Evolutionary conservation across 2,329 filamentous ascomycete species (phyloP).

Genomic region (Claviceps spartinae): DNA sequence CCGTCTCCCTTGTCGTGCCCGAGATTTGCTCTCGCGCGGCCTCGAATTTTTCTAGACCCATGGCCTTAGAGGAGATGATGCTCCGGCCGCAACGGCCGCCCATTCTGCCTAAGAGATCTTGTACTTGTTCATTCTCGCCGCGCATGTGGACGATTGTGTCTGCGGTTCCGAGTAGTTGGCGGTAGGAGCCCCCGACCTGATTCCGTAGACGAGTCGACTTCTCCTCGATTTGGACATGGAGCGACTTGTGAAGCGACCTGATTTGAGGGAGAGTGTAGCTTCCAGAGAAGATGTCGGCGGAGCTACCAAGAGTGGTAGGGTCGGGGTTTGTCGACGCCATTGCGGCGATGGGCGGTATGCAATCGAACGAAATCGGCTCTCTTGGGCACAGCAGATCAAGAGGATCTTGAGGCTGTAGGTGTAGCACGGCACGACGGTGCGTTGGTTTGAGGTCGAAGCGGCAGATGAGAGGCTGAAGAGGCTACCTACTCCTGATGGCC

Average conservation of each 20-base stretch:
- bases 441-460: background rate
- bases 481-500: too few relatives aligned
- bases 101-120: slow-evolving; percentile 57
- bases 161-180: slow-evolving; percentile 79
- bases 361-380: too few relatives aligned
- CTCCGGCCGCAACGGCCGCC: slow-evolving; percentile 64
- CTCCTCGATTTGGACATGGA: slow-evolving; percentile 47
- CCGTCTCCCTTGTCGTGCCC: slow-evolving; percentile 19
- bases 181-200: slow-evolving; percentile 58
- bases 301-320: slow-evolving; percentile 32
- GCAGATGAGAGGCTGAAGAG: too few relatives aligned
- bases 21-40: slow-evolving; percentile 14
- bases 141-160: slow-evolving; percentile 92
- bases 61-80: slow-evolving; percentile 52
- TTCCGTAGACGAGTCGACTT: slow-evolving; percentile 48
- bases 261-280: slow-evolving; percentile 49
- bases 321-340: slow-evolving; percentile 29
- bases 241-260: slow-evolving; percentile 45
- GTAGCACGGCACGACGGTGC: background rate
- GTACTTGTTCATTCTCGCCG: slow-evolving; percentile 58
- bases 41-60: slow-evolving; percentile 38
- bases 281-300: slow-evolving; percentile 40
- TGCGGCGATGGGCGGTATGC: slow-evolving; percentile 7
- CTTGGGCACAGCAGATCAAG: too few relatives aligned
- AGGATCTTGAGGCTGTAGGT: too few relatives aligned